A percentile compares a stretch with the other conserved stretches of the same genome.
phyloP scores from a whole-genome alignment of 2,329 filamentous ascomycete species.

The Coniochaeta prunicola region DNA sequence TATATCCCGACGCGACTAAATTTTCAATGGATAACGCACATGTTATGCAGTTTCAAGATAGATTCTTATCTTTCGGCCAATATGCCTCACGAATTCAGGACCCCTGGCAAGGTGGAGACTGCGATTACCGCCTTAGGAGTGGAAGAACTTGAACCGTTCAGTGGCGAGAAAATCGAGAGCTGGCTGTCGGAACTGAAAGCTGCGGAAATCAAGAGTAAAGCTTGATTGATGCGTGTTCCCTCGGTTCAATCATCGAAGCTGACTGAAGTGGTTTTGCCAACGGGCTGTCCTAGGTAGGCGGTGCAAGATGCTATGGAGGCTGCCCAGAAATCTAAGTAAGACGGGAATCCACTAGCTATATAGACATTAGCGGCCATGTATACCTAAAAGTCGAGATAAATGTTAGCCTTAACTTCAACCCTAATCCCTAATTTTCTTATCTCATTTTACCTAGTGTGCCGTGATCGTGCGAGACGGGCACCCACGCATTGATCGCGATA shows the following conservation, averaged over 20 bases:
- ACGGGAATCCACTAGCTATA: too few relatives aligned
- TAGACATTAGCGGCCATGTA: too few relatives aligned
- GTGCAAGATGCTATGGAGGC: too few relatives aligned
- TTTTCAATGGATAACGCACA: not conserved
- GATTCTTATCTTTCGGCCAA: not conserved
- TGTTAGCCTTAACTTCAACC: too few relatives aligned
- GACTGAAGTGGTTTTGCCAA: not conserved
- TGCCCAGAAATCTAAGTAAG: too few relatives aligned
- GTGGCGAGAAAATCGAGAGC: constrained; percentile 9
- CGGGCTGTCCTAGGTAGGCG: too few relatives aligned
- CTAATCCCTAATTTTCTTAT: too few relatives aligned
- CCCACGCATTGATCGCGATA: too few relatives aligned
- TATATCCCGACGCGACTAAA: not conserved
- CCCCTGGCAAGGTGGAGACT: not conserved
- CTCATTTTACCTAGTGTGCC: too few relatives aligned
- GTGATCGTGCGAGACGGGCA: too few relatives aligned
- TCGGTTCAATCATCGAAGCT: not conserved
- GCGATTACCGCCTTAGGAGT: not conserved
- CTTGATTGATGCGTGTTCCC: not conserved
- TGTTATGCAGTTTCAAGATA: too few relatives aligned
- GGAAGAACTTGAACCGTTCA: not conserved
- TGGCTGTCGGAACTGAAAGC: constrained; percentile 44
- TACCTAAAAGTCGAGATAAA: too few relatives aligned
- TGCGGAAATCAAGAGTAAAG: constrained; percentile 39
- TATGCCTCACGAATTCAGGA: not conserved